phyloP scores from a whole-genome alignment of 2,329 filamentous ascomycete genomes.

The Alternaria triticimaculans region DNA sequence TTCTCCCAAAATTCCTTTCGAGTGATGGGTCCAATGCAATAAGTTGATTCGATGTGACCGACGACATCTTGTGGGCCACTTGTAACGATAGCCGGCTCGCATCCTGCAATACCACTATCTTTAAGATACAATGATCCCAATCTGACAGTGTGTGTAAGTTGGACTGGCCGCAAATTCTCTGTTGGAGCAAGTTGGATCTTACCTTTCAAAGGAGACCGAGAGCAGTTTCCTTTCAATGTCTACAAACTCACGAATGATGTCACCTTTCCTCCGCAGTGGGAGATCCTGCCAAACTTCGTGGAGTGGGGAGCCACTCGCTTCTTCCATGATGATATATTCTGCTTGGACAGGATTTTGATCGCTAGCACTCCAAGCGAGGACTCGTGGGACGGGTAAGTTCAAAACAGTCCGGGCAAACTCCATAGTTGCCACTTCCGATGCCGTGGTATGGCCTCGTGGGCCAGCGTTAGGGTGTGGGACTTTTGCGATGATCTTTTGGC shows the following conservation, averaged over 20 bases:
- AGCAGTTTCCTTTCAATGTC: constrained; percentile 40
- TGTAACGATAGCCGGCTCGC: constrained; percentile 35
- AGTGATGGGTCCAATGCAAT: constrained; percentile 32
- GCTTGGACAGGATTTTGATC: constrained; percentile 33
- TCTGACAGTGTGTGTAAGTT: constrained; percentile 24
- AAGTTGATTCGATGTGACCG: constrained; percentile 21
- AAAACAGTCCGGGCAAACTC: constrained; percentile 31
- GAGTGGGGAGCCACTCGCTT: constrained; percentile 33
- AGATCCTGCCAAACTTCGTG: constrained; percentile 32
- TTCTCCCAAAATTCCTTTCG: constrained; percentile 33
- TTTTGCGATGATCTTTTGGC: constrained; percentile 32
- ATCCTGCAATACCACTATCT: constrained; percentile 33
- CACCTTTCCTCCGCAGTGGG: constrained; percentile 20
- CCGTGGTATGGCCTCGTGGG: constrained; percentile 24
- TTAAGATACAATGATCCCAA: constrained; percentile 32
- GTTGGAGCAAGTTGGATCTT: constrained; percentile 24
- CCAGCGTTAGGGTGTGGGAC: constrained; percentile 35
- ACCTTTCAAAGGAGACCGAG: constrained; percentile 37
- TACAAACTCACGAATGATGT: constrained; percentile 36
- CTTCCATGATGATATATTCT: constrained; percentile 45
- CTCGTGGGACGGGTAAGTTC: constrained; percentile 32
- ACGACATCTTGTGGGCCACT: constrained; percentile 22
- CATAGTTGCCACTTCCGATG: constrained; percentile 40
- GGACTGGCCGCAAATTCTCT: constrained; percentile 14
- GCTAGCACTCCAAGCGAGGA: constrained; percentile 34